Base-by-base conservation (phyloP, 2,329 filamentous ascomycete species). In the Venturia pyrina region DNA sequence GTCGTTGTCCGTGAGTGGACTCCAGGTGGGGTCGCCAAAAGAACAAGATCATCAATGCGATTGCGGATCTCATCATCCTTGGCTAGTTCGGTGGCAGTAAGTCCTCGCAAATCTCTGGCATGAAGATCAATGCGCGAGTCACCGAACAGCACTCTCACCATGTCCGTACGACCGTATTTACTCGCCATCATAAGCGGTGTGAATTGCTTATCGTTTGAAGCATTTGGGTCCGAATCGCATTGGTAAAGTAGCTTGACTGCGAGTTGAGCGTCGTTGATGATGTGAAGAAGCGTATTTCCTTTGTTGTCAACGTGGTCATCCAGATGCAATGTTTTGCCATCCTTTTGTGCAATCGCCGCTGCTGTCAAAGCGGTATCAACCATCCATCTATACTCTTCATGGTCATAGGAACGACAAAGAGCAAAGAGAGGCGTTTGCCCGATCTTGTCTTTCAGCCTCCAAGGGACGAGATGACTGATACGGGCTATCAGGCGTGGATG, bases 1-100 rank as follows among this genome's bases (percentile, higher is more conserved):
- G 91, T 91, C 0, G 95, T 98, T 28, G 93, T 93, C 32, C 93
- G 86, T 4, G 89, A 89, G 70, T 96, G 91, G 11, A 84, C 81
- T 13, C 86, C 87, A 5, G 89, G 82, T 1, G 85, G 81, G 74
- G 87, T 87, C 24, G 76, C 72, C 69, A 99, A 89, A 11, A 99
- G 79, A 1, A 93, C 88, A 68, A 99, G 81, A 74, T 99, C 95
- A 73, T 99, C 95, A 69, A 99, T 97, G 71, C 91, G 88, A 77
- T 98, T 99, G 48, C 95, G 87, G 34, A 99, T 90, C 70, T 99
- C 95, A 73, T 99, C 95, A 72, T 99, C 96, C 75, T 99, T 99
- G 62, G 96, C 95, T 60, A 99, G 82, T 76, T 99, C 95, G 7
- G 98, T 92, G 8, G 95, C 95, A 8, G 93, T 97, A 70, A 99